Conservation (phyloP, 139 green algal species). For the Micractinium sp. region DNA sequence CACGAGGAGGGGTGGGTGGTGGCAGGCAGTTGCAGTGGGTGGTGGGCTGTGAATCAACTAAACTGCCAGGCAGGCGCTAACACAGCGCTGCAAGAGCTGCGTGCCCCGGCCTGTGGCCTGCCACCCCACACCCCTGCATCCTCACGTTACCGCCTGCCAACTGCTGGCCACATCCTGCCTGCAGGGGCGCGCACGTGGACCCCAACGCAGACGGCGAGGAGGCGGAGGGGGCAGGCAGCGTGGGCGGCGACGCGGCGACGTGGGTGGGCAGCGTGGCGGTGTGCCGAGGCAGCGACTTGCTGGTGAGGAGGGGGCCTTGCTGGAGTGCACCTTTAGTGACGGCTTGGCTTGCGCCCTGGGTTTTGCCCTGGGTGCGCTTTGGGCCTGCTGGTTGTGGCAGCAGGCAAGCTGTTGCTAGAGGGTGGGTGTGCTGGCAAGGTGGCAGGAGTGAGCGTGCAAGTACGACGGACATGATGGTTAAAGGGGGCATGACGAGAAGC, state of each 20-base stretch:
- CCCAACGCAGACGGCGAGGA: background rate
- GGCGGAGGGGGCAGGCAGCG: conserved; percentile 33
- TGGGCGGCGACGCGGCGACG: conserved; percentile 43
- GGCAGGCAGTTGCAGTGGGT: too few relatives aligned
- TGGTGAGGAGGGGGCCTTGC: conserved; percentile 51
- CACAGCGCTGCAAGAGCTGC: too few relatives aligned
- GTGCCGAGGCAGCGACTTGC: conserved; percentile 77
- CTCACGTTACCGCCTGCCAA: background rate
- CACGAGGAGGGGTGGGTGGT: too few relatives aligned
- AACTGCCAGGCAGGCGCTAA: too few relatives aligned
- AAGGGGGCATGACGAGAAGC: too few relatives aligned
- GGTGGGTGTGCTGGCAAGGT: too few relatives aligned
- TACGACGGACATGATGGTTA: too few relatives aligned
- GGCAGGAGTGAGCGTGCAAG: too few relatives aligned
- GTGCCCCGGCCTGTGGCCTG: background rate
- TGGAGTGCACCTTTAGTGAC: background rate
- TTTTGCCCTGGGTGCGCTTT: too few relatives aligned
- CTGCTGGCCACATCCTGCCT: background rate
- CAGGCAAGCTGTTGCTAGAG: too few relatives aligned
- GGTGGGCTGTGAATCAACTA: too few relatives aligned
- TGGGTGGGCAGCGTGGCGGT: conserved; percentile 87
- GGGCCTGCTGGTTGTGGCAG: too few relatives aligned
- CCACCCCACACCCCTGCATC: background rate
- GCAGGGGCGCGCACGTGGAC: conserved; percentile 17
- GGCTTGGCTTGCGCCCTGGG: background rate